Evolutionary conservation across 176 grass and related monocot species (phyloP), one percentile per base, ranked within the genome.

Genomic region (Miscanthus lutarioriparius): DNA sequence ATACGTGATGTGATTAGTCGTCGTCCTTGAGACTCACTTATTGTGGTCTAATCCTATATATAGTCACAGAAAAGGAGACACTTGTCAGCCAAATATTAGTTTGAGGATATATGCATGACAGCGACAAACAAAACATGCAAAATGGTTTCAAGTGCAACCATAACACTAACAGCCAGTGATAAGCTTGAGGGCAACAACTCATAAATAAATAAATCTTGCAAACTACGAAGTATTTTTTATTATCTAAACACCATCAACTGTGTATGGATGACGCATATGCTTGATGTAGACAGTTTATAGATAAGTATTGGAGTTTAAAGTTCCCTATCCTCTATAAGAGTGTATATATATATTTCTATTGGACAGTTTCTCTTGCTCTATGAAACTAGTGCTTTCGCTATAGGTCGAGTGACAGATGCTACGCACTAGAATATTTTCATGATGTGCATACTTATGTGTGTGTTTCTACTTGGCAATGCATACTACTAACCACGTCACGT

Each of bases 61-160:
- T 17, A 28, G 17, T 10, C 1, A 9, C 41, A 32, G n/a, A 67
- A 90, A 49, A 54, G 5, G 5, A 30, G 36, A 68, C 74, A 79
- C 59, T 74, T 86, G 84, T 77, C 65, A 86, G 53, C 25, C n/a
- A 58, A 78, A 73, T 39, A 82, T 15, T 74, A 44, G 47, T 14
- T 43, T 3, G 10, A 66, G 27, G 35, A 38, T 32, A 38, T 12
- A 32, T 30, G 28, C 28, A 30, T 73, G 66, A 77, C 13, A 14
- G 39, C 25, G 11, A 83, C 39, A 64, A 77, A 70, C 73, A 84
- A 70, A 15, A 72, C 66, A 63, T 14, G n/a, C 1, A 14, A 49
- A 66, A 49, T 63, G 70, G 70, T 13, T 40, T 75, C 69, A 49
- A 39, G 5, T 10, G 74, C 30, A 36, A 70, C 38, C 9, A 61